phyloP scores from a whole-genome alignment of 2,329 filamentous ascomycete genomes.

The Alternaria sp. region DNA sequence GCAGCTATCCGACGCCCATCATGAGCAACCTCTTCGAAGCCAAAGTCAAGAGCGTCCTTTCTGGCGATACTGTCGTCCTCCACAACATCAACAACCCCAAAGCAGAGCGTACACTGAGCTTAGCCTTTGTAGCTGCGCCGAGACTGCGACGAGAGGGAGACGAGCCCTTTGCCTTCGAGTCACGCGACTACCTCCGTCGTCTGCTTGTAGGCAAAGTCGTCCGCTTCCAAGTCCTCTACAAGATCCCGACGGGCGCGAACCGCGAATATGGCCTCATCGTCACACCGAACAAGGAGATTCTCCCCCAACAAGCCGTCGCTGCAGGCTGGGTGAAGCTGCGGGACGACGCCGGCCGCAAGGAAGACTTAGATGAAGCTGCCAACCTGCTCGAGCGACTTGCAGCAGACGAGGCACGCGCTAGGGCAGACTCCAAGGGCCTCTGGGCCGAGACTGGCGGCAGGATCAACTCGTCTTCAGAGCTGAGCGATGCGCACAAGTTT shows the following conservation, averaged over 20 bases:
- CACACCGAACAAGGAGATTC: constrained; percentile 71
- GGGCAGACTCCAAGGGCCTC: constrained; percentile 78
- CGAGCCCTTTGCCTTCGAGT: constrained; percentile 91
- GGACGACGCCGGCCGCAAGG: constrained; percentile 91
- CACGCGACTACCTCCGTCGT: constrained; percentile 88
- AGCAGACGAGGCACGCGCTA: constrained; percentile 78
- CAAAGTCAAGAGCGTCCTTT: constrained; percentile 87
- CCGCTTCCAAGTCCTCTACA: constrained; percentile 85
- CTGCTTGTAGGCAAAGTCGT: constrained; percentile 85
- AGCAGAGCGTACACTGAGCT: constrained; percentile 84
- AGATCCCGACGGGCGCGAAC: constrained; percentile 76
- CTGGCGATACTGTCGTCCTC: constrained; percentile 89
- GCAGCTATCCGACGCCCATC: constrained; percentile 26
- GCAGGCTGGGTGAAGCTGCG: constrained; percentile 93
- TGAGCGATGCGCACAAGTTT: constrained; percentile 77
- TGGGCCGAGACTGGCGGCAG: constrained; percentile 73
- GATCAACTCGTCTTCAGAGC: constrained; percentile 82
- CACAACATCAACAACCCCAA: constrained; percentile 81
- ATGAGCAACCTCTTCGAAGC: constrained; percentile 53
- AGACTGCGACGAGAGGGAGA: constrained; percentile 88
- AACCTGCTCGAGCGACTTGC: constrained; percentile 80
- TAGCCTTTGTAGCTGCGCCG: constrained; percentile 91
- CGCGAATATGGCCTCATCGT: constrained; percentile 87
- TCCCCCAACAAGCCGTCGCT: constrained; percentile 84
- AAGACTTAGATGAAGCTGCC: constrained; percentile 78